Conservation (phyloP, 2,329 filamentous ascomycete species). For the Hypoxylon sp. region DNA sequence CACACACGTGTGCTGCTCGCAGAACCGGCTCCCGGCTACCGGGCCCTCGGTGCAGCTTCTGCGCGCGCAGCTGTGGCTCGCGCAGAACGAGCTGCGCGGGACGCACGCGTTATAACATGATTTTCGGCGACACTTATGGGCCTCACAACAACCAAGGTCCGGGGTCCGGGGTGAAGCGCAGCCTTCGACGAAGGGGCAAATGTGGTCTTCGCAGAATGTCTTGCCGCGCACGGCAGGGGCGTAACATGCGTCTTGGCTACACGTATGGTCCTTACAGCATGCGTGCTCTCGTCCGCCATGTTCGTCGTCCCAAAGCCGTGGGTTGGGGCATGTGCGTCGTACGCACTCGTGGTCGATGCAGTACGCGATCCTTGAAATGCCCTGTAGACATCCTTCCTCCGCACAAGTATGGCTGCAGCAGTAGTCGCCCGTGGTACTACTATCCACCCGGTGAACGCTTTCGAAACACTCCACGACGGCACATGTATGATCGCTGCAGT, state of each 20-base stretch:
- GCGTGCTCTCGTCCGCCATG: constrained; percentile 23
- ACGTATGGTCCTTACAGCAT: constrained; percentile 36
- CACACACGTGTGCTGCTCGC: constrained; percentile 26
- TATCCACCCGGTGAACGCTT: constrained; percentile 4
- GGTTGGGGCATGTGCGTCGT: constrained; percentile 30
- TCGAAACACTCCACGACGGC: constrained; percentile 25
- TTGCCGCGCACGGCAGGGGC: constrained; percentile 20
- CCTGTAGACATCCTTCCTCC: constrained; percentile 22
- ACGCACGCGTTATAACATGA: constrained; percentile 23
- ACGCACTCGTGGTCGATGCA: constrained; percentile 34
- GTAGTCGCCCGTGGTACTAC: constrained; percentile 10
- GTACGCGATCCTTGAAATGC: constrained; percentile 17
- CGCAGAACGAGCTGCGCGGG: constrained; percentile 28
- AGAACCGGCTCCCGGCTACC: constrained; percentile 25
- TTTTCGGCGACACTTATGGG: constrained; percentile 23
- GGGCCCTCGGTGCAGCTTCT: constrained; percentile 29
- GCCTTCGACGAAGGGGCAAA: constrained; percentile 30
- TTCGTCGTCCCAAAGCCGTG: constrained; percentile 32
- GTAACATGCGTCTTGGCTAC: constrained; percentile 26
- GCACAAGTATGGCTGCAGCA: constrained; percentile 32
- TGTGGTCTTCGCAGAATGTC: constrained; percentile 32
- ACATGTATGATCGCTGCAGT: constrained; percentile 35
- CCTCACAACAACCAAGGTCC: constrained; percentile 21
- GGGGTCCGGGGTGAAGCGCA: constrained; percentile 22
- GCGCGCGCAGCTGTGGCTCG: constrained; percentile 24